Conservation (phyloP, 768 basidiomycete species). For the Kwoniella botswanensis region DNA sequence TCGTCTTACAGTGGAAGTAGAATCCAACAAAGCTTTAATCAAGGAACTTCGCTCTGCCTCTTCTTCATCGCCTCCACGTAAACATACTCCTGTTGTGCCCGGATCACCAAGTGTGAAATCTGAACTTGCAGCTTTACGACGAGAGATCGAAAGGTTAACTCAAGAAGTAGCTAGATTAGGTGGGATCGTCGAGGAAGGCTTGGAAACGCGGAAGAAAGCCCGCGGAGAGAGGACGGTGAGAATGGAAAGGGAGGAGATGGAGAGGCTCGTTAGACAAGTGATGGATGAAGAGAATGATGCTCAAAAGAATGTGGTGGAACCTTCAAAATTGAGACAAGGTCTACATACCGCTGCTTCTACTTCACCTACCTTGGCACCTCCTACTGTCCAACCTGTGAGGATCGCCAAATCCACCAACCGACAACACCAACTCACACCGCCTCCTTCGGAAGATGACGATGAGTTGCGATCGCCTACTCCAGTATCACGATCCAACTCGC, state of each 20-base stretch:
- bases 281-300: conserved; percentile 61
- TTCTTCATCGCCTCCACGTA: conserved; percentile 7
- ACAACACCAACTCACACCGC: conserved; percentile 23
- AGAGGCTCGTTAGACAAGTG: conserved; percentile 26
- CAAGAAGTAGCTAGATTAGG: conserved; percentile 86
- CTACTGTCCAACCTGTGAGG: conserved; percentile 35
- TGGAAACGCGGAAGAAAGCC: conserved; percentile 70
- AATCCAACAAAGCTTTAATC: conserved; percentile 71
- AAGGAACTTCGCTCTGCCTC: conserved; percentile 47
- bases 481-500: conserved; percentile 13
- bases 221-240: conserved; percentile 60
- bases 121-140: conserved; percentile 66
- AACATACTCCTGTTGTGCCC: background rate
- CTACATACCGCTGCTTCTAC: conserved; percentile 38
- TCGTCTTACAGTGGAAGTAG: conserved; percentile 76
- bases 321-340: conserved; percentile 47
- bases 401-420: conserved; percentile 10
- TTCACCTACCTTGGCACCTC: conserved; percentile 33
- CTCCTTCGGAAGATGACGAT: conserved; percentile 29
- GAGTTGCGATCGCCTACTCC: conserved; percentile 24
- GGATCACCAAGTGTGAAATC: conserved; percentile 10
- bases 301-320: conserved; percentile 63
- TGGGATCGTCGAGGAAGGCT: conserved; percentile 82
- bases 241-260: conserved; percentile 44
- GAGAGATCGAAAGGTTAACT: conserved; percentile 79